Evolutionary conservation across 176 grass and related monocot species (phyloP).

Genomic region (Musa schizocarpa): DNA sequence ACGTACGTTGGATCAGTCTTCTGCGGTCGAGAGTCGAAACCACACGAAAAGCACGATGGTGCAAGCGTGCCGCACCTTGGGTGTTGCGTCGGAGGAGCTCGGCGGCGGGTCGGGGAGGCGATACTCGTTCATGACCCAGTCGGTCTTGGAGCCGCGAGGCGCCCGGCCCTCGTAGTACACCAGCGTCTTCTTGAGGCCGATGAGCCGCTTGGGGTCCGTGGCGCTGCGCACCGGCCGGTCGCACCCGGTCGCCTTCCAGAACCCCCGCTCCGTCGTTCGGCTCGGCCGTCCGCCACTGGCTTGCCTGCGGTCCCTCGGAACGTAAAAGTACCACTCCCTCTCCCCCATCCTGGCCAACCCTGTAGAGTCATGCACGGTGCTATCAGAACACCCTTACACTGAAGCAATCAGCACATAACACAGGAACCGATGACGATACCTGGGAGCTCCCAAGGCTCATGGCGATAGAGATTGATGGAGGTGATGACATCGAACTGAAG

Average conservation of each 20-base stretch:
- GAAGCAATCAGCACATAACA: neutral
- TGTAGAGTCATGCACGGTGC: neutral
- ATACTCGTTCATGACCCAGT: constrained; percentile 99
- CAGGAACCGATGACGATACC: constrained; percentile 4
- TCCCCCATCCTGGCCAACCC: constrained; percentile 62
- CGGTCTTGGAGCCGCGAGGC: constrained; percentile 63
- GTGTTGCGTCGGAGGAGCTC: constrained; percentile 23
- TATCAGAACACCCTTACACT: too few relatives aligned
- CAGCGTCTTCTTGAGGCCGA: constrained; percentile 91
- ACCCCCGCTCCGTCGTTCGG: constrained; percentile 75
- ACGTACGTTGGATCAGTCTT: too few relatives aligned
- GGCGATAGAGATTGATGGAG: constrained; percentile 66
- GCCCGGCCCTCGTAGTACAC: constrained; percentile 86
- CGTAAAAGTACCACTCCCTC: constrained; percentile 97
- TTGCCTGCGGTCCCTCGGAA: constrained; percentile 66
- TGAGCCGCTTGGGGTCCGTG: constrained; percentile 65
- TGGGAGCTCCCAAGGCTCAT: constrained; percentile 75
- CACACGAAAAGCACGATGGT: too few relatives aligned
- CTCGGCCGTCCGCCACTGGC: constrained; percentile 44
- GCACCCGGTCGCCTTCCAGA: constrained; percentile 95
- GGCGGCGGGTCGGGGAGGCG: constrained; percentile 39
- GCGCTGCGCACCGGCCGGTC: constrained; percentile 72
- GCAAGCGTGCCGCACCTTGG: too few relatives aligned
- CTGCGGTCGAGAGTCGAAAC: too few relatives aligned
- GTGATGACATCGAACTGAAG: constrained; percentile 80